Evolutionary conservation across 2,329 filamentous ascomycete species (phyloP), one percentile per base, ranked within the genome.

Genomic region (Arthrobotrys sinensis): DNA sequence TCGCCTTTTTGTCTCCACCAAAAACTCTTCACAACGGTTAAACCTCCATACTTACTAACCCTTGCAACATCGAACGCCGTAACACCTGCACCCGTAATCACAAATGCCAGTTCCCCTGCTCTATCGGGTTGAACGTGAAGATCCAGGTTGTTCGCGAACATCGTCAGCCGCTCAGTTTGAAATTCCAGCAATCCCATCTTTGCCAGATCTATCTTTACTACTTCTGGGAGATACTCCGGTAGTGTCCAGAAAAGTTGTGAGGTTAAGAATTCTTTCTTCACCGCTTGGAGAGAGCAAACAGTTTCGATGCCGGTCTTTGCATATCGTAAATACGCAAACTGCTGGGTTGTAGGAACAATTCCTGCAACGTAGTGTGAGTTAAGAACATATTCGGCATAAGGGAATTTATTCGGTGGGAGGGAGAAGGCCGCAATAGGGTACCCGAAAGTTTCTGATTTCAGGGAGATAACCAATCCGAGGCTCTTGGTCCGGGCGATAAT

Each of bases 301-400:
- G 75, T 78, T 1, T 67, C 67, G 36, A 72, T 78, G 6, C 28
- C 62, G 1, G 55, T 45, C 14, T 46, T 72, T 6, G 52, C 45
- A 16, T 78, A 78, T 38, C 67, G 43, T 14, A 78, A 14, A 36
- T 63, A 78, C n/a, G 46, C 62, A 16, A 78, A 72, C 34, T 68
- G 28, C 1, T 34, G 14, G 6, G 50, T 68, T 3, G n/a, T 34
- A 10, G 6, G 6, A 1, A 21, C 16, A 1, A 72, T 14, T 10
- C 75, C 75, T 5, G 75, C 34, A 1, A 78, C 36, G 24, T 78
- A 78, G 12, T 64, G 24, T 21, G 43, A 40, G 28, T 78, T 78
- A 1, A 78, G 19, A 5, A 46, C 45, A 10, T 72, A 78, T 24
- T 78, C 75, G 2, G 75, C 50, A 16, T 24, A 55, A 1, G 75